Evolutionary conservation across 805 yeast genomes (phyloP).

Genomic region (Yarrowia sp.): DNA sequence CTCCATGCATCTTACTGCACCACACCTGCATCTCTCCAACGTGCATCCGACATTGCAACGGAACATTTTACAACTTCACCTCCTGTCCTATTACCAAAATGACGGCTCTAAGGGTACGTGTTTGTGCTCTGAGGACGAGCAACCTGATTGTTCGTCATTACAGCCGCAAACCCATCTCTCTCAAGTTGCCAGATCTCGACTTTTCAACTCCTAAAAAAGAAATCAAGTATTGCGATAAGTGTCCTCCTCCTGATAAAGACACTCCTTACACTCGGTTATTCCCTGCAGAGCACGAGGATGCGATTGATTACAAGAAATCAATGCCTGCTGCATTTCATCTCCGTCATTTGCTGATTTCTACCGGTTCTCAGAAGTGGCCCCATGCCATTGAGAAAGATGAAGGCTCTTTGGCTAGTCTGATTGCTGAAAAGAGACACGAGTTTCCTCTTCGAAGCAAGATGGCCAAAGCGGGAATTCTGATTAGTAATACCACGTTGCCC

Average conservation of each 20-base stretch:
- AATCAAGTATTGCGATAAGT: conserved; percentile 1
- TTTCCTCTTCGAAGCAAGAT: not conserved
- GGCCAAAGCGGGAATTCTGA: conserved; percentile 34
- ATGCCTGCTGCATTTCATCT: conserved; percentile 20
- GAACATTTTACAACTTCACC: no score
- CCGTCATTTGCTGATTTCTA: not conserved
- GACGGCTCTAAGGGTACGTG: no score
- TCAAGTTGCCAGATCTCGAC: not conserved
- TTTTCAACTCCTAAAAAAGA: not conserved
- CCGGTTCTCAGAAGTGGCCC: not conserved
- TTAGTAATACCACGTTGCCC: not conserved
- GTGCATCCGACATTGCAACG: no score
- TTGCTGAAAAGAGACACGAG: not conserved
- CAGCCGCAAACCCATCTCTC: not conserved
- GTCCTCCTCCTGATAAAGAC: not conserved
- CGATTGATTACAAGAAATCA: not conserved
- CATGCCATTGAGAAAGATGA: conserved; percentile 7
- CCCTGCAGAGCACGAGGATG: not conserved
- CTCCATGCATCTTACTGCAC: not conserved
- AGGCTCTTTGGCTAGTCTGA: not conserved
- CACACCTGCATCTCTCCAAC: no score
- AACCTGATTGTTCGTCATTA: not conserved
- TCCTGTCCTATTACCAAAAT: no score
- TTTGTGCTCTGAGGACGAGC: no score
- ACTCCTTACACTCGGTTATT: conserved; percentile 1